phyloP scores from a whole-genome alignment of 257 asterid species.

The Scutellaria baicalensis region DNA sequence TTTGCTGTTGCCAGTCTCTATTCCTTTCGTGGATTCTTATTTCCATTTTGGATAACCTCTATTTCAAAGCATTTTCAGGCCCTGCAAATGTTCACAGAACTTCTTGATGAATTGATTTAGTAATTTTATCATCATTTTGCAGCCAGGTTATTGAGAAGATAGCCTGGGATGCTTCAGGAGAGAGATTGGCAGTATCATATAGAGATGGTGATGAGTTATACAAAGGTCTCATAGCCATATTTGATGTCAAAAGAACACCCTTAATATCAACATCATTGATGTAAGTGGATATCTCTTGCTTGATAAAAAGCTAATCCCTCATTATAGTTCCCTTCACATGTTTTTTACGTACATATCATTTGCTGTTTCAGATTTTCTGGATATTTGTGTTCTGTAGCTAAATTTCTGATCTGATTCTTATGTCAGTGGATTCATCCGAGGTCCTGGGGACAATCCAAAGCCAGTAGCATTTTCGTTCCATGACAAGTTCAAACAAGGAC shows the following conservation, averaged over 20 bases:
- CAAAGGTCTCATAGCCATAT: slow-evolving; percentile 85
- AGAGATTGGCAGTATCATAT: slow-evolving; percentile 84
- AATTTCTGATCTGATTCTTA: not conserved
- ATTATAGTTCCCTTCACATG: not conserved
- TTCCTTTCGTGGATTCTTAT: not conserved
- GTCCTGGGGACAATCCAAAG: slow-evolving; percentile 91
- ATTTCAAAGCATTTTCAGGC: not conserved
- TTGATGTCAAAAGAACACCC: slow-evolving; percentile 84
- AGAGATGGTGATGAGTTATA: slow-evolving; percentile 74
- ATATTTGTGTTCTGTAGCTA: not conserved
- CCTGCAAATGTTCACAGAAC: not conserved
- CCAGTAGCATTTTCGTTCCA: slow-evolving; percentile 83
- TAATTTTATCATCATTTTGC: slow-evolving; percentile 12
- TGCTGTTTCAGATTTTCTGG: not conserved
- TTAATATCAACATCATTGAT: slow-evolving; percentile 75
- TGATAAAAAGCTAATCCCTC: not conserved
- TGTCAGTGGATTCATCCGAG: slow-evolving; percentile 89
- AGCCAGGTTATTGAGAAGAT: slow-evolving; percentile 78
- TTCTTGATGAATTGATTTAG: not conserved
- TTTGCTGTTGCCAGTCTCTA: not conserved
- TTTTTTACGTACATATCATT: not conserved
- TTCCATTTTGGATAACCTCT: not conserved
- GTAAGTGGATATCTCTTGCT: slow-evolving; percentile 39
- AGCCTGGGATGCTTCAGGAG: slow-evolving; percentile 99
- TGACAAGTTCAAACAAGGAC: slow-evolving; percentile 85